These are phyloP conservation scores for Lecanicillium sp. DNA, from an alignment of 2,329 filamentous ascomycete species.

Conservation along the genomic window DNA sequence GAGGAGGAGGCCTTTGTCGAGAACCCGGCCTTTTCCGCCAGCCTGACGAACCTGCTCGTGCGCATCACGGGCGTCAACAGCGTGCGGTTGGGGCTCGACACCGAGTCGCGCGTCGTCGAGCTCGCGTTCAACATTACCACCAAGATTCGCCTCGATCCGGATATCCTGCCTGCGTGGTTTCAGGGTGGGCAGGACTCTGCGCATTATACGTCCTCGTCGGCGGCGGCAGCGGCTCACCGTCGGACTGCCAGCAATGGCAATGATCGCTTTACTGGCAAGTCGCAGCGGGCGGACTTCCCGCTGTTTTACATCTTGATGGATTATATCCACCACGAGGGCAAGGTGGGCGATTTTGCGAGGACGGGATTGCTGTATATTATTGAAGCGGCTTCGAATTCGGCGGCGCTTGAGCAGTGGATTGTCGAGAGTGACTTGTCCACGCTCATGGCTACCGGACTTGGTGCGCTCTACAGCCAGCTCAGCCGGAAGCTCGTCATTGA, in stretches of 20 bases:
- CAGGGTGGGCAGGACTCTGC: constrained; percentile 42
- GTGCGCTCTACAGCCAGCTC: constrained; percentile 61
- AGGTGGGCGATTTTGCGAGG: constrained; percentile 90
- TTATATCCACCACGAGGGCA: constrained; percentile 92
- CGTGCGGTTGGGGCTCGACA: constrained; percentile 68
- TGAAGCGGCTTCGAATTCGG: constrained; percentile 79
- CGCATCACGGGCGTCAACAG: constrained; percentile 68
- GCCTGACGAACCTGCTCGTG: constrained; percentile 78
- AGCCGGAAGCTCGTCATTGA: constrained; percentile 76
- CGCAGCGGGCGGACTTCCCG: constrained; percentile 87
- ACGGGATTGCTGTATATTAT: constrained; percentile 94
- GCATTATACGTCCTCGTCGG: constrained; percentile 17
- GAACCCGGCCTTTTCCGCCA: constrained; percentile 75
- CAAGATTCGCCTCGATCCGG: constrained; percentile 85
- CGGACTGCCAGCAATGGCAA: constrained; percentile 24
- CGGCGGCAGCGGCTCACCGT: too few species aligned
- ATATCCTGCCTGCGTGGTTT: constrained; percentile 89
- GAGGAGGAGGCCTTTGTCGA: constrained; percentile 94
- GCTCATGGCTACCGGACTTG: constrained; percentile 91
- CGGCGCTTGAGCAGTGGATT: constrained; percentile 85
- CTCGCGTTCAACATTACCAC: constrained; percentile 92
- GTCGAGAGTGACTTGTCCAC: constrained; percentile 95
- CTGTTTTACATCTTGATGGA: constrained; percentile 94
- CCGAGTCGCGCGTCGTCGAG: constrained; percentile 84
- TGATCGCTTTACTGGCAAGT: constrained; percentile 72